phyloP scores from a whole-genome alignment of 2,329 filamentous ascomycete species.

The Aspergillus neoniger region DNA sequence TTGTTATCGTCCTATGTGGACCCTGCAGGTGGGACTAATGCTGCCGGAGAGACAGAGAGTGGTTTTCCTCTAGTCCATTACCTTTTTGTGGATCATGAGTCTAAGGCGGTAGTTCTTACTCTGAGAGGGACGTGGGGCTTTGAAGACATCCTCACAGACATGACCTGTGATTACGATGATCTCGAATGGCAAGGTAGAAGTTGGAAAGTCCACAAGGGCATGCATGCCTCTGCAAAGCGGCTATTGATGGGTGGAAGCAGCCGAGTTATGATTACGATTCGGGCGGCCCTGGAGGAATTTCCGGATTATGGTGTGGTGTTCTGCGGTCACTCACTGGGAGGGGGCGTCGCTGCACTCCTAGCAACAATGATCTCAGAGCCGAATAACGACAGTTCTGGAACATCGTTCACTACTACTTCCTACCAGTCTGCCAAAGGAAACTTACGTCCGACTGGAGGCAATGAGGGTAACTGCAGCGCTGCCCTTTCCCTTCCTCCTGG shows the following conservation, averaged over 20 bases:
- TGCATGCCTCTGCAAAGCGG: conserved; percentile 69
- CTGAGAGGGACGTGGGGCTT: conserved; percentile 73
- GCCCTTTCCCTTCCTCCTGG: conserved; percentile 62
- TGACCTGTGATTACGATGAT: conserved; percentile 73
- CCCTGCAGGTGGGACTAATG: conserved; percentile 66
- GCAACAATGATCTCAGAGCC: conserved; percentile 72
- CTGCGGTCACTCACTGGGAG: conserved; percentile 70
- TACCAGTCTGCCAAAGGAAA: conserved; percentile 39
- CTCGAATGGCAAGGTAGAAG: conserved; percentile 59
- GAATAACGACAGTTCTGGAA: conserved; percentile 48
- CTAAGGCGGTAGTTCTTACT: conserved; percentile 71
- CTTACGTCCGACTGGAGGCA: conserved; percentile 37
- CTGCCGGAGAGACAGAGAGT: conserved; percentile 64
- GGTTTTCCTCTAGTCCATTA: conserved; percentile 73
- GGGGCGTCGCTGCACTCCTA: conserved; percentile 68
- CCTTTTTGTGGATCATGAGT: conserved; percentile 69
- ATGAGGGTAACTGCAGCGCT: conserved; percentile 23
- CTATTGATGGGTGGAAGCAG: conserved; percentile 69
- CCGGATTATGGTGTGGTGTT: conserved; percentile 69
- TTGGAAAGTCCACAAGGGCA: conserved; percentile 73
- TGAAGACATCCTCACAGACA: conserved; percentile 71
- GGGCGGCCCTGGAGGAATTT: conserved; percentile 66
- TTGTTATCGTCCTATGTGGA: conserved; percentile 72
- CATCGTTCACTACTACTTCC: conserved; percentile 64
- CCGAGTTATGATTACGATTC: conserved; percentile 65